phyloP scores from a whole-genome alignment of 371 early-diverging fungal genomes.

The Mucor plumbeus region DNA sequence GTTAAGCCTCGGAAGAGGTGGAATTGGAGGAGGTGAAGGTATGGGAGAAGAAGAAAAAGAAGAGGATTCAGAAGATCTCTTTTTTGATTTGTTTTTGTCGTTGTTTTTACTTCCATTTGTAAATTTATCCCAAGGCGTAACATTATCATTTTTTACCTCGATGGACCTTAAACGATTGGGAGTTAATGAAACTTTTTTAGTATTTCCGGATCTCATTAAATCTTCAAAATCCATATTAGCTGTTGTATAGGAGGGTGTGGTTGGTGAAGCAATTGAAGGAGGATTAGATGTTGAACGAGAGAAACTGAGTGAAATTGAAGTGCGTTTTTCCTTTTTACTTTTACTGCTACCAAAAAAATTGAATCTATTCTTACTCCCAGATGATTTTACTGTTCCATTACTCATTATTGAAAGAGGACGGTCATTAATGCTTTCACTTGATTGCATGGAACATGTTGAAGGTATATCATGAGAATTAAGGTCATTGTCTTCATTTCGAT shows the following conservation, averaged over 20 bases:
- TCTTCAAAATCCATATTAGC: constrained; percentile 59
- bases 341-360: constrained; percentile 21
- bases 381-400: constrained; percentile 22
- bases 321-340: constrained; percentile 18
- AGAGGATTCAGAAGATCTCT: not conserved
- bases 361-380: constrained; percentile 25
- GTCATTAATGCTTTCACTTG: constrained; percentile 24
- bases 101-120: constrained; percentile 4
- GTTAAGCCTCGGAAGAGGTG: constrained; percentile 15
- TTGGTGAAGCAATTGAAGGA: constrained; percentile 18
- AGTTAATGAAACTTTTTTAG: constrained; percentile 64
- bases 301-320: constrained; percentile 16
- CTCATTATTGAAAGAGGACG: constrained; percentile 26
- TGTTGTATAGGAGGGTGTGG: constrained; percentile 17
- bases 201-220: constrained; percentile 60
- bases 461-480: constrained; percentile 8
- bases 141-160: constrained; percentile 44
- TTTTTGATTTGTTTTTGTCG: not conserved
- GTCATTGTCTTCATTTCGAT: constrained; percentile 14
- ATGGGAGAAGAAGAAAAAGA: not conserved
- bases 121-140: constrained; percentile 20
- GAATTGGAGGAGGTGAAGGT: constrained; percentile 14
- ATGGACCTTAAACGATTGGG: constrained; percentile 66
- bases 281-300: constrained; percentile 3
- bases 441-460: constrained; percentile 24